phyloP scores from a whole-genome alignment of 192 early-diverging fungal genomes.

The Rhizophagus prolifer region DNA sequence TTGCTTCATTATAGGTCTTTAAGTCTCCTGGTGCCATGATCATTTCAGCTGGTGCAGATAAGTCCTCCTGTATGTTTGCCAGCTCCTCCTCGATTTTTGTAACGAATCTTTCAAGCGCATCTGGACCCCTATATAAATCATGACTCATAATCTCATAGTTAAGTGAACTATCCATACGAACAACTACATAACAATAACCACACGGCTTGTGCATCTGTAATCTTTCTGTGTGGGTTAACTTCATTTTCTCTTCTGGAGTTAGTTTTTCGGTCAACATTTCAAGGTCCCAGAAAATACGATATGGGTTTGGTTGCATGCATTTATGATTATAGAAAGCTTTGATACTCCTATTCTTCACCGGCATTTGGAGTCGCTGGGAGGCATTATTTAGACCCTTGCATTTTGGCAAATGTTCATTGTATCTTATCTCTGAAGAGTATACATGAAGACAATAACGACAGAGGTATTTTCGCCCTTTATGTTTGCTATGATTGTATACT shows the following conservation, averaged over 20 bases:
- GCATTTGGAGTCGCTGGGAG: background rate
- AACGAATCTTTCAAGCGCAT: too few species aligned
- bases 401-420: background rate
- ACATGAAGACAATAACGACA: slow-evolving; percentile 23
- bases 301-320: slow-evolving; percentile 23
- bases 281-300: slow-evolving; percentile 8
- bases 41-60: too few species aligned
- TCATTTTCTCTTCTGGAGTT: slow-evolving; percentile 9
- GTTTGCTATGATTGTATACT: slow-evolving; percentile 23
- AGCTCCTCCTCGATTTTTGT: too few species aligned
- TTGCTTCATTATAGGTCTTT: too few species aligned
- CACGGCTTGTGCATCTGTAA: background rate
- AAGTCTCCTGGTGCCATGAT: too few species aligned
- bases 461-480: slow-evolving; percentile 17
- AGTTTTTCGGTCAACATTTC: slow-evolving; percentile 4
- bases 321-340: slow-evolving; percentile 23
- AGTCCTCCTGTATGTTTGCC: too few species aligned
- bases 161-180: slow-evolving; percentile 10
- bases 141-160: slow-evolving; percentile 18
- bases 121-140: background rate
- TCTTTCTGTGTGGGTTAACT: slow-evolving; percentile 12
- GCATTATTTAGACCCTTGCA: slow-evolving; percentile 4
- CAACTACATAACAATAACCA: slow-evolving; percentile 12
- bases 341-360: background rate
- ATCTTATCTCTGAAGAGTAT: background rate